A percentile compares a stretch with the other conserved stretches of the same genome.
These are phyloP conservation scores for Candida anutae DNA, from an alignment of 1,139 yeast species.

Conservation along the genomic window DNA sequence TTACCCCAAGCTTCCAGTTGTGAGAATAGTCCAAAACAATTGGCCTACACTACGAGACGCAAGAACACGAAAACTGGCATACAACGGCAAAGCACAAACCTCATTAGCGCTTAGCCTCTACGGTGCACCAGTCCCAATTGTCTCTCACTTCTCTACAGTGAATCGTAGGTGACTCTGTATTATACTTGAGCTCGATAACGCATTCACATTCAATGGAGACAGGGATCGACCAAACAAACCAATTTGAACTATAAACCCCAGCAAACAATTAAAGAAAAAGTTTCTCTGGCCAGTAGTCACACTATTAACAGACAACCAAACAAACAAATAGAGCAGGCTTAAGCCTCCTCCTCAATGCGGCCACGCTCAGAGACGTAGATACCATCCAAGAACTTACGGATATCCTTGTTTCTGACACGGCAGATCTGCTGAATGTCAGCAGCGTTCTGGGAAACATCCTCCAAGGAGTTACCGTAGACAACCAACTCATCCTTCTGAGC, in stretches of 20 bases:
- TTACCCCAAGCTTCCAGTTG: too few species aligned
- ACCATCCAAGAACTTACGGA: slow-evolving; percentile 99
- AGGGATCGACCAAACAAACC: slow-evolving; percentile 17
- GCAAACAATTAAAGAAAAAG: slow-evolving; percentile 15
- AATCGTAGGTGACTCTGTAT: slow-evolving; percentile 61
- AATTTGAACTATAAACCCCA: slow-evolving; percentile 25
- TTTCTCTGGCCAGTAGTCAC: slow-evolving; percentile 12
- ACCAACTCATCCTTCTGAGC: slow-evolving; percentile 91
- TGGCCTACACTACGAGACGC: too few species aligned
- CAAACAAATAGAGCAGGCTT: slow-evolving; percentile 12
- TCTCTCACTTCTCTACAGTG: too few species aligned
- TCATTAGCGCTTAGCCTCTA: too few species aligned
- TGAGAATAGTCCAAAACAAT: too few species aligned
- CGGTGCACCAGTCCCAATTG: too few species aligned
- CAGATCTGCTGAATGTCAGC: slow-evolving; percentile 98
- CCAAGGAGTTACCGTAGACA: slow-evolving; percentile 93
- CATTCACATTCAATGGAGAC: slow-evolving; percentile 33
- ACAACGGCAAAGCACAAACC: too few species aligned
- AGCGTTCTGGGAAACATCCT: slow-evolving; percentile 96
- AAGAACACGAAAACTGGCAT: too few species aligned
- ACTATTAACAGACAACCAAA: slow-evolving; percentile 2
- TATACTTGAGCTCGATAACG: slow-evolving; percentile 45
- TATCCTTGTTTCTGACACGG: slow-evolving; percentile 99
- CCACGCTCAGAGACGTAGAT: slow-evolving; percentile 98
- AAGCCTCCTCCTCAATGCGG: slow-evolving; percentile 62